Base-by-base conservation (phyloP, 345 rosid species). In the Nasturtium officinale region DNA sequence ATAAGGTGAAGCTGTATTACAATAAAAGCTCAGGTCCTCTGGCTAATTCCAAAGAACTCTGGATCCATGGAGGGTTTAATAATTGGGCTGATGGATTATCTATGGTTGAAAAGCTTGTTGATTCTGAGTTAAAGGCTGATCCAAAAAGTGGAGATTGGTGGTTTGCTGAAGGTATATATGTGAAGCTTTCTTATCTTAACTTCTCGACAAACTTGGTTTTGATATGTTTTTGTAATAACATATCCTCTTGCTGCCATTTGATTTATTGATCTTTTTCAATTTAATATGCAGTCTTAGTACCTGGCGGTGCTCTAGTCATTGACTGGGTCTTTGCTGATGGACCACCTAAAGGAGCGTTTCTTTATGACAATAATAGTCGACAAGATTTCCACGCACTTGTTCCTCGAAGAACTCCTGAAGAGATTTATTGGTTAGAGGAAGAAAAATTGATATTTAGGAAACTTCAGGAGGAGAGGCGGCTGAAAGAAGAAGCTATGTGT, bases 241-340 rank as follows among this genome's bases (percentile, higher is more conserved):
- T 62, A 40, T 63, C 21, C 7, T 35, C 15, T 48, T 13, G 30
- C 48, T 33, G 16, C 40, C 35, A 56, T 16, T 37, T 71, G 23
- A 6, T 16, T 54, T 53, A 42, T 30, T 54, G 7, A 53, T 26
- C 11, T 18, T 47, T 69, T 37, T 7, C 64, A 28, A 48, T 64
- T 57, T n/a, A 3, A 43, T 48, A 59, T 80, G 82, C 85, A 94
- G 98, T 94, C 60, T 32, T 67, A 70, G 92, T 91, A 69, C 96
- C 95, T 4, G 78, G 71, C 7, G 71, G 66, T 77, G 92, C 96
- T 47, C 23, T 81, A 71, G 85, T 91, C 48, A 79, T 94, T 87
- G 95, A 94, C 80, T 91, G 92, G 92, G 97, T 94, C 56, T 88
- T 91, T 77, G 84, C 96, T 78, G 91, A 94, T 83, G 98, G 98